These are phyloP conservation scores for Zygosaccharomyces gambellarensis DNA, from an alignment of 805 yeast species.

Conservation along the genomic window DNA sequence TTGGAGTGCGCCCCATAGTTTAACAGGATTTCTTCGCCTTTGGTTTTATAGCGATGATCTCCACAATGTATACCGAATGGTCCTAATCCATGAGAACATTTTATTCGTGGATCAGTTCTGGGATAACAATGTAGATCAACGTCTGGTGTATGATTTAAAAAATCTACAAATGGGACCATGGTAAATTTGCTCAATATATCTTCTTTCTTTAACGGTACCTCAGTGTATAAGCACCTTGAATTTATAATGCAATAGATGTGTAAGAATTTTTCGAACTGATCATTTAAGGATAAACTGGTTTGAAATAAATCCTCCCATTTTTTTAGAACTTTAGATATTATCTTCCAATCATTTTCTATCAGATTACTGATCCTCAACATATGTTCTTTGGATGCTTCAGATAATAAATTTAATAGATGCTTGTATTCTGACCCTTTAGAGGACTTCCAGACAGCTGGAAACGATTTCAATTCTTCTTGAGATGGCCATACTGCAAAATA, in stretches of 20 bases:
- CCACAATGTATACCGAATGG: conserved; percentile 30
- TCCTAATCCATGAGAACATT: conserved; percentile 26
- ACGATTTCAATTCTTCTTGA: conserved; percentile 43
- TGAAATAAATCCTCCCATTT: conserved; percentile 18
- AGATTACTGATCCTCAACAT: conserved; percentile 39
- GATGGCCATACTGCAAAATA: conserved; percentile 64
- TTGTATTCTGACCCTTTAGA: conserved; percentile 27
- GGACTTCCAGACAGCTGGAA: conserved; percentile 62
- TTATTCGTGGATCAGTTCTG: conserved; percentile 32
- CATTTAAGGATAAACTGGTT: neutral
- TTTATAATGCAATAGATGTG: conserved; percentile 87
- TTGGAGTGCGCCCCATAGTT: conserved; percentile 89
- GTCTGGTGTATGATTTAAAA: conserved; percentile 61
- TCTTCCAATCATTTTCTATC: conserved; percentile 44
- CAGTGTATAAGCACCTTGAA: conserved; percentile 84
- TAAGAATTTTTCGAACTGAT: conserved; percentile 36
- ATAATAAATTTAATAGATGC: conserved; percentile 38
- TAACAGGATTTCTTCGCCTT: conserved; percentile 57
- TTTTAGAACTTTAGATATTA: conserved; percentile 30
- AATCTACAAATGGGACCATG: conserved; percentile 87
- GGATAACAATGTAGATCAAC: conserved; percentile 50
- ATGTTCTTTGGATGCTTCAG: conserved; percentile 40
- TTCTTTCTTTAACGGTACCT: conserved; percentile 49
- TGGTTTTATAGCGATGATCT: conserved; percentile 12
- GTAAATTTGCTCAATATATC: conserved; percentile 62